These are phyloP conservation scores for Leucosporidium scottii DNA, from an alignment of 768 basidiomycete genomes.

Conservation along the genomic window DNA sequence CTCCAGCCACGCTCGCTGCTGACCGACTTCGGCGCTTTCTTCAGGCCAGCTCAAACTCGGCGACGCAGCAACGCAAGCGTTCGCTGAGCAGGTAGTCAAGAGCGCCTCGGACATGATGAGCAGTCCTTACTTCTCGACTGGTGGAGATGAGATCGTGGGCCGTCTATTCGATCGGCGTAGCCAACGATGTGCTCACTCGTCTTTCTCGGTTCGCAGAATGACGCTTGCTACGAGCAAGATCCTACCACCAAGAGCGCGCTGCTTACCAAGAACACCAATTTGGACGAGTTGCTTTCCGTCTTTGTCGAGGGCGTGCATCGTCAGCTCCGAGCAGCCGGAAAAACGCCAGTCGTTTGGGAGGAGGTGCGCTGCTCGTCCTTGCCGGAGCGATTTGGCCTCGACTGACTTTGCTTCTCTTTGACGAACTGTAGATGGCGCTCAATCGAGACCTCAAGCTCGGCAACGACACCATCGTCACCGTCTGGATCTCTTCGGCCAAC, in stretches of 20 bases:
- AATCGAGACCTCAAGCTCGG: slow-evolving; percentile 50
- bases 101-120: slow-evolving; percentile 50
- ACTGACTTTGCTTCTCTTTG: too few relatives aligned
- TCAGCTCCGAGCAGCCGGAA: slow-evolving; percentile 53
- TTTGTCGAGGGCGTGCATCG: slow-evolving; percentile 60
- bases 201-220: slow-evolving; percentile 13
- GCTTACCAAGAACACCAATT: slow-evolving; percentile 48
- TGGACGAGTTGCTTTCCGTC: slow-evolving; percentile 57
- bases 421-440: slow-evolving; percentile 54
- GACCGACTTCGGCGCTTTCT: too few relatives aligned
- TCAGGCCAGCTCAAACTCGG: slow-evolving; percentile 65
- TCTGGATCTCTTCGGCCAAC: slow-evolving; percentile 41
- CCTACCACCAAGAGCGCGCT: slow-evolving; percentile 54
- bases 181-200: background rate
- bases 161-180: slow-evolving; percentile 46
- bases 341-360: slow-evolving; percentile 79
- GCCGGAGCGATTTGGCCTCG: too few relatives aligned
- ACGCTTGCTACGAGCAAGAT: slow-evolving; percentile 46
- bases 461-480: slow-evolving; percentile 57
- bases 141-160: slow-evolving; percentile 62
- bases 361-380: slow-evolving; percentile 41
- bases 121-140: slow-evolving; percentile 63
- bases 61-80: slow-evolving; percentile 54
- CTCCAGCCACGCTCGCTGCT: too few relatives aligned
- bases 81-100: slow-evolving; percentile 53